Conservation (phyloP, 768 basidiomycete species). For the Daedalea quercina region DNA sequence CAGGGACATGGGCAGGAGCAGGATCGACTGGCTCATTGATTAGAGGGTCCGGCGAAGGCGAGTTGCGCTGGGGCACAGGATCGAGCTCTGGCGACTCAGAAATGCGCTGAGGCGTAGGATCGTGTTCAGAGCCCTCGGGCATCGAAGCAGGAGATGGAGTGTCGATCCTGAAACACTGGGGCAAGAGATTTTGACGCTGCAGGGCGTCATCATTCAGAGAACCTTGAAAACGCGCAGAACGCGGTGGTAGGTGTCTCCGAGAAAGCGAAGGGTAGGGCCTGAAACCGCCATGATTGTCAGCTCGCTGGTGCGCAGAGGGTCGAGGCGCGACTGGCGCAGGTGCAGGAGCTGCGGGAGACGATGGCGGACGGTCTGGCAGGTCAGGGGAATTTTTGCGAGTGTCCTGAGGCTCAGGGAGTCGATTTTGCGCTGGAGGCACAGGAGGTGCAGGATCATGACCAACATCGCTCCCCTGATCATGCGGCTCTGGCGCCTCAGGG, state of each 20-base stretch:
- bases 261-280: background rate
- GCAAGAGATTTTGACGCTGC: too few relatives aligned
- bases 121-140: too few relatives aligned
- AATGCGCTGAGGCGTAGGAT: background rate
- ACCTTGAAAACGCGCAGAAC: too few relatives aligned
- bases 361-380: too few relatives aligned
- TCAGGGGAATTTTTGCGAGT: too few relatives aligned
- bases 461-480: conserved; percentile 8
- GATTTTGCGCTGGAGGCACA: conserved; percentile 1
- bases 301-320: too few relatives aligned
- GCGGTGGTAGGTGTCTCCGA: conserved; percentile 1
- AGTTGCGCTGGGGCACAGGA: background rate
- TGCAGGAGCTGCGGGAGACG: too few relatives aligned
- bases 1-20: background rate
- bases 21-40: background rate
- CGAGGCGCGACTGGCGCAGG: too few relatives aligned
- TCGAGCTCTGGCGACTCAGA: conserved; percentile 1
- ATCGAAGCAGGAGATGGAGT: background rate
- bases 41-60: background rate
- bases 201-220: too few relatives aligned
- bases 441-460: conserved; percentile 8
- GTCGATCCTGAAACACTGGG: too few relatives aligned
- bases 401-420: conserved; percentile 3
- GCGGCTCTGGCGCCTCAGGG: background rate
- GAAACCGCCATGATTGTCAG: background rate